Percentiles rank a stretch among this genome's conserved stretches.
These are phyloP conservation scores for Poronia punctata DNA, from an alignment of 495 filamentous ascomycete species.

Conservation along the genomic window DNA sequence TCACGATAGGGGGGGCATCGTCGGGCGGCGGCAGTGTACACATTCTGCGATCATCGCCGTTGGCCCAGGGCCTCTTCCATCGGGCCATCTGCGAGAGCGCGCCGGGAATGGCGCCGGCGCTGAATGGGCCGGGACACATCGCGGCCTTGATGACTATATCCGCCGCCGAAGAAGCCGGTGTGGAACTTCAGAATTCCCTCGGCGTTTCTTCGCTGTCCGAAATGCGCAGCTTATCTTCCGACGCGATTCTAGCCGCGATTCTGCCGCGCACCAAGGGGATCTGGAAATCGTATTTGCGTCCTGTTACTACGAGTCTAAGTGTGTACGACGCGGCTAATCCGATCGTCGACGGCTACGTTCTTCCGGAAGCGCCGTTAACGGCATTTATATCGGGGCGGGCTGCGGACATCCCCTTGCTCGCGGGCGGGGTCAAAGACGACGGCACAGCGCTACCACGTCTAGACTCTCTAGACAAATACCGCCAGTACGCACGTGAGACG, in stretches of 20 bases:
- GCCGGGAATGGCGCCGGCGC: conserved; percentile 12
- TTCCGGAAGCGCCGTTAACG: conserved; percentile 16
- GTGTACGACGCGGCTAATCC: conserved; percentile 17
- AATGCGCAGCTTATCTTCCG: background rate
- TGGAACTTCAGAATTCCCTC: background rate
- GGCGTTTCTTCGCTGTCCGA: conserved; percentile 1
- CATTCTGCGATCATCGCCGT: conserved; percentile 9
- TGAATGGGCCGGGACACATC: conserved; percentile 11
- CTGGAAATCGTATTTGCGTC: conserved; percentile 5
- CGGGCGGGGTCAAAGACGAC: background rate
- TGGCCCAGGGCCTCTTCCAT: conserved; percentile 40
- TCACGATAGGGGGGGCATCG: conserved; percentile 20
- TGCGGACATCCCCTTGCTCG: background rate
- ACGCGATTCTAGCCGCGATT: background rate
- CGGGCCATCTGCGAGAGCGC: conserved; percentile 39
- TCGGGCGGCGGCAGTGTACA: conserved; percentile 15
- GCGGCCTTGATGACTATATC: background rate
- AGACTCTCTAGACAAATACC: background rate
- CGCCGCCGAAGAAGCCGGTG: conserved; percentile 1
- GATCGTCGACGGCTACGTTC: conserved; percentile 41
- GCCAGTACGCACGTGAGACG: background rate
- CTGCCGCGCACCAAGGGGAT: background rate
- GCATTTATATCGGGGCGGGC: background rate
- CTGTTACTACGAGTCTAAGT: conserved; percentile 1
- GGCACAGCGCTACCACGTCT: conserved; percentile 4